phyloP scores from a whole-genome alignment of 2,329 filamentous ascomycete species.

The Colletotrichum plurivorum region DNA sequence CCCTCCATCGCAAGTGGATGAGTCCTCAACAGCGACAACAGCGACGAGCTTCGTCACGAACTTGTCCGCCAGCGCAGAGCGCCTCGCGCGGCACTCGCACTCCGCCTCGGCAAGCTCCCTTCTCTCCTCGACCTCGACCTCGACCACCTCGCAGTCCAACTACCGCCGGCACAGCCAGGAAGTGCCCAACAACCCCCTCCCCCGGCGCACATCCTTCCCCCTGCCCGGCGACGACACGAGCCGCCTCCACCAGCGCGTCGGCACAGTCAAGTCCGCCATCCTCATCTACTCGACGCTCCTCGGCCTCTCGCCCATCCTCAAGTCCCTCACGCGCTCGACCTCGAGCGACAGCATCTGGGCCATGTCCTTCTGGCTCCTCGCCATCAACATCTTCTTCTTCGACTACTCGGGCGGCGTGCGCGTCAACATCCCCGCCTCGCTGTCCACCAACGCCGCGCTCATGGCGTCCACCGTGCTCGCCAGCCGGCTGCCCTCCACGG shows the following conservation, averaged over 20 bases:
- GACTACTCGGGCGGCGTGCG: slow-evolving; percentile 76
- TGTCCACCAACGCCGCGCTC: slow-evolving; percentile 95
- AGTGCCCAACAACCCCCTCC: not conserved
- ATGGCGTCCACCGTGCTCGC: slow-evolving; percentile 97
- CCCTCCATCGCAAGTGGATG: slow-evolving; percentile 42
- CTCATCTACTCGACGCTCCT: slow-evolving; percentile 94
- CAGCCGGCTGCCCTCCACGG: slow-evolving; percentile 88
- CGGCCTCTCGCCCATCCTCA: slow-evolving; percentile 93
- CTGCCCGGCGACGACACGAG: slow-evolving; percentile 50
- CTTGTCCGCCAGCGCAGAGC: slow-evolving; percentile 35
- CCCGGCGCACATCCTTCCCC: slow-evolving; percentile 31
- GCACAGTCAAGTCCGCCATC: slow-evolving; percentile 91
- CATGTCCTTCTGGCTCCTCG: slow-evolving; percentile 91
- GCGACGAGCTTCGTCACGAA: slow-evolving; percentile 28
- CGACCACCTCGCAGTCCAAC: slow-evolving; percentile 46
- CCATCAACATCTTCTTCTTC: slow-evolving; percentile 98
- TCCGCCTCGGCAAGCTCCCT: slow-evolving; percentile 70
- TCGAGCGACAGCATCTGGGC: slow-evolving; percentile 98
- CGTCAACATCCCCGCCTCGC: slow-evolving; percentile 76
- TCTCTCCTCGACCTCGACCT: slow-evolving; percentile 57
- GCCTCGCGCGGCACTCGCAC: slow-evolving; percentile 59
- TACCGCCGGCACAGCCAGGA: slow-evolving; percentile 41
- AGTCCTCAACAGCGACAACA: slow-evolving; percentile 23
- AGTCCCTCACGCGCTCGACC: slow-evolving; percentile 94
- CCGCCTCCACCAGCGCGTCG: slow-evolving; percentile 69